phyloP scores from a whole-genome alignment of 2,329 filamentous ascomycete species.

The Pseudohalonectria lignicola region DNA sequence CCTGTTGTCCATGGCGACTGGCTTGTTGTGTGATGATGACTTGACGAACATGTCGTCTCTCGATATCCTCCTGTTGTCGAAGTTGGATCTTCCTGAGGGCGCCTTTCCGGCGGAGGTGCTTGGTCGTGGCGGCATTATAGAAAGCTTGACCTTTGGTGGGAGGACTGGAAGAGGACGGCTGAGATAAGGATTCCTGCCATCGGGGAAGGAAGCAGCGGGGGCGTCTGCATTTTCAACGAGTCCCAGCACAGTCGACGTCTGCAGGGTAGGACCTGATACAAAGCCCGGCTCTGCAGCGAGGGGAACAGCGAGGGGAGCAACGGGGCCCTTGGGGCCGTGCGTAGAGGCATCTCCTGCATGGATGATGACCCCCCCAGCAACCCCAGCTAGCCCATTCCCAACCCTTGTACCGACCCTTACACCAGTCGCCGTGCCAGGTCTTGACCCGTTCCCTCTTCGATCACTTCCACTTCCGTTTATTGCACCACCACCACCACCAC shows the following conservation, averaged over 20 bases:
- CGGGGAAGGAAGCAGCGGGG: conserved; percentile 14
- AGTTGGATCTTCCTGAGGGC: conserved; percentile 6
- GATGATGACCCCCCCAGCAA: too few species aligned
- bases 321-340: conserved; percentile 15
- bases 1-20: conserved; percentile 17
- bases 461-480: too few species aligned
- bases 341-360: conserved; percentile 7
- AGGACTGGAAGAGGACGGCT: conserved; percentile 17
- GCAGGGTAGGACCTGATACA: conserved; percentile 24
- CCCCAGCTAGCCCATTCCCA: too few species aligned
- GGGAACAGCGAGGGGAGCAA: conserved; percentile 2
- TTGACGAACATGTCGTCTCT: conserved; percentile 29
- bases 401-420: too few species aligned
- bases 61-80: conserved; percentile 31
- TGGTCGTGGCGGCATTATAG: conserved; percentile 23
- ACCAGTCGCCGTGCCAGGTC: too few species aligned
- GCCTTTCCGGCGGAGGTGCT: conserved; percentile 26
- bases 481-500: conserved; percentile 5
- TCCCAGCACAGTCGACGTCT: conserved; percentile 15
- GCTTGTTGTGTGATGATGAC: conserved; percentile 6
- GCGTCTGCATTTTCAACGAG: conserved; percentile 20
- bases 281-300: conserved; percentile 13
- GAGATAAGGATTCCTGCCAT: conserved; percentile 15
- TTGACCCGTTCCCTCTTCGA: too few species aligned
- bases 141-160: conserved; percentile 7